phyloP scores from a whole-genome alignment of 2,329 filamentous ascomycete genomes.

The Moelleriella libera region DNA sequence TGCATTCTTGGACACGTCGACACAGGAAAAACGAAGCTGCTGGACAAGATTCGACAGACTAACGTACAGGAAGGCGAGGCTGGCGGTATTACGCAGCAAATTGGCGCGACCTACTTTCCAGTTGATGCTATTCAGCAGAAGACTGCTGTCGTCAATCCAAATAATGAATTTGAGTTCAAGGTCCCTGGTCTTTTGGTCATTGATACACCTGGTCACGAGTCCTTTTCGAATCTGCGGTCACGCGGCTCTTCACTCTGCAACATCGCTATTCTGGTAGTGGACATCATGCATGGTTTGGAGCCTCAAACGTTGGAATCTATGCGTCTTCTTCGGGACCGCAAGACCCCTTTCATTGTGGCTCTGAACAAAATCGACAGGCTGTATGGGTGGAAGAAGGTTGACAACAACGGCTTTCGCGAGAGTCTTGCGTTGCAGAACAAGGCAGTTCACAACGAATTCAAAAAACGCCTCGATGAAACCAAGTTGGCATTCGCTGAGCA shows the following conservation, averaged over 20 bases:
- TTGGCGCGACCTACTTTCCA: constrained; percentile 98
- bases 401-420: constrained; percentile 97
- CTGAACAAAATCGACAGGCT: constrained; percentile 99
- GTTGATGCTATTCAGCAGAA: constrained; percentile 86
- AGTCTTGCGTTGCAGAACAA: constrained; percentile 82
- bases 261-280: constrained; percentile 96
- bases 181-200: constrained; percentile 93
- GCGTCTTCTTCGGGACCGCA: constrained; percentile 79
- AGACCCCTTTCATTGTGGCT: constrained; percentile 96
- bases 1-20: constrained; percentile 99
- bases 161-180: constrained; percentile 88
- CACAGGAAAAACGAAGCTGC: constrained; percentile 98
- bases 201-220: constrained; percentile 98
- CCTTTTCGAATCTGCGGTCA: constrained; percentile 94
- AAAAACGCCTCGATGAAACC: constrained; percentile 75
- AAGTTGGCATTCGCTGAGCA: constrained; percentile 93
- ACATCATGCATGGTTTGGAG: constrained; percentile 99
- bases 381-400: constrained; percentile 96
- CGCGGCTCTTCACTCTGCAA: constrained; percentile 97
- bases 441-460: constrained; percentile 87
- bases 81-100: constrained; percentile 98
- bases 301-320: constrained; percentile 96
- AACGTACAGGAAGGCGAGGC: constrained; percentile 99
- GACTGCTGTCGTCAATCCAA: constrained; percentile 83
- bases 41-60: constrained; percentile 96